These are phyloP conservation scores for Pestalotiopsis sp. DNA, from an alignment of 2,329 filamentous ascomycete species.

Conservation along the genomic window DNA sequence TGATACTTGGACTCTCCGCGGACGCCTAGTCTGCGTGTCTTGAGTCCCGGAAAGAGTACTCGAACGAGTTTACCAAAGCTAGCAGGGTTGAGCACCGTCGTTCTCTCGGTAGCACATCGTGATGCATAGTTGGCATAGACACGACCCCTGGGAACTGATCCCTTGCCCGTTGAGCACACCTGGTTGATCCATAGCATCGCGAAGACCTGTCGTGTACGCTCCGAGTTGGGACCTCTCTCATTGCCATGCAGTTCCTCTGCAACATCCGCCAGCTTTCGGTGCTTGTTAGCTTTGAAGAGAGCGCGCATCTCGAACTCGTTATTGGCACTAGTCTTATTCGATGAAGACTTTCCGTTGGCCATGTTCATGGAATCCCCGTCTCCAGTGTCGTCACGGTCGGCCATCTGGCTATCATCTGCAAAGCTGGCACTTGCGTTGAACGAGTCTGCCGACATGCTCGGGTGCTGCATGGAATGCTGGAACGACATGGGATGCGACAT, in stretches of 20 bases:
- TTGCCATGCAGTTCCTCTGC: constrained; percentile 77
- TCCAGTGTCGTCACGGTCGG: constrained; percentile 62
- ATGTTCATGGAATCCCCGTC: constrained; percentile 55
- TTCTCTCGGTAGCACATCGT: constrained; percentile 87
- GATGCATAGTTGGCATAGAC: constrained; percentile 97
- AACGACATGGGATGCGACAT: constrained; percentile 47
- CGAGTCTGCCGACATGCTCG: constrained; percentile 57
- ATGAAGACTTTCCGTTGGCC: constrained; percentile 56
- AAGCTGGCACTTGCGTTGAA: constrained; percentile 57
- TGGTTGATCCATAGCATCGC: constrained; percentile 85
- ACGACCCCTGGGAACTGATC: constrained; percentile 86
- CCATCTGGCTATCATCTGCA: constrained; percentile 62
- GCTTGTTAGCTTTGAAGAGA: constrained; percentile 70
- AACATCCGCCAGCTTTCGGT: constrained; percentile 70
- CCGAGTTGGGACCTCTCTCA: constrained; percentile 78
- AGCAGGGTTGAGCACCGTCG: constrained; percentile 93
- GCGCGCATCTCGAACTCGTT: constrained; percentile 82
- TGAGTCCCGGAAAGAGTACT: constrained; percentile 92
- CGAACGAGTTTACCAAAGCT: constrained; percentile 97
- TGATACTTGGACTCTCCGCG: constrained; percentile 98
- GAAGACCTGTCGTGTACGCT: constrained; percentile 83
- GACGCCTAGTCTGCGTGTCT: constrained; percentile 88
- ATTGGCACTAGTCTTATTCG: constrained; percentile 71
- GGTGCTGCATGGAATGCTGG: constrained; percentile 47
- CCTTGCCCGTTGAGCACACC: constrained; percentile 74